Conservation (phyloP, 306 rosid genomes). For the Malus orientalis region DNA sequence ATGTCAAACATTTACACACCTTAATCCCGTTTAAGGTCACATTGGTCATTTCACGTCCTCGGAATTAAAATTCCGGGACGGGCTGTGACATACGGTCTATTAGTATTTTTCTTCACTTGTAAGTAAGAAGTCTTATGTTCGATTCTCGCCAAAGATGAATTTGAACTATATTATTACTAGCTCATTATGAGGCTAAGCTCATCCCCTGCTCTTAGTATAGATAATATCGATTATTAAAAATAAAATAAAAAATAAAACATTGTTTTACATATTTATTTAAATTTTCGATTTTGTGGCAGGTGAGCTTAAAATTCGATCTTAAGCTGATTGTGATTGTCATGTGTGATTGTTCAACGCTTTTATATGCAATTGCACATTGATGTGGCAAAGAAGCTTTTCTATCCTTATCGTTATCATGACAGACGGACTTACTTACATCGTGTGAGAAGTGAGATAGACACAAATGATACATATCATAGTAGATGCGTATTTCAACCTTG, state of each 20-base stretch:
- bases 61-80: too few species aligned
- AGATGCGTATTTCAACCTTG: neutral
- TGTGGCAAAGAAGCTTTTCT: neutral
- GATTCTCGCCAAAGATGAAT: rapidly evolving
- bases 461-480: neutral
- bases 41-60: too few species aligned
- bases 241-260: too few species aligned
- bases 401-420: neutral
- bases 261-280: neutral
- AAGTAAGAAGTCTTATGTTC: too few species aligned
- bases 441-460: neutral
- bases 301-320: neutral
- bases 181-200: too few species aligned
- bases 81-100: too few species aligned
- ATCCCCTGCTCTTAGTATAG: rapidly evolving
- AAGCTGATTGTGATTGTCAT: neutral
- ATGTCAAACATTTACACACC: too few species aligned
- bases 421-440: too few species aligned
- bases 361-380: neutral
- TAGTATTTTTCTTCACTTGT: too few species aligned
- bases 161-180: too few species aligned
- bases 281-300: neutral
- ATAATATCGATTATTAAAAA: too few species aligned
- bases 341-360: neutral
- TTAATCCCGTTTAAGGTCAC: too few species aligned